Percentiles rank a stretch among this genome's conserved stretches.
phyloP scores from a whole-genome alignment of 257 asterid species.

The Leonotis leonurus region DNA sequence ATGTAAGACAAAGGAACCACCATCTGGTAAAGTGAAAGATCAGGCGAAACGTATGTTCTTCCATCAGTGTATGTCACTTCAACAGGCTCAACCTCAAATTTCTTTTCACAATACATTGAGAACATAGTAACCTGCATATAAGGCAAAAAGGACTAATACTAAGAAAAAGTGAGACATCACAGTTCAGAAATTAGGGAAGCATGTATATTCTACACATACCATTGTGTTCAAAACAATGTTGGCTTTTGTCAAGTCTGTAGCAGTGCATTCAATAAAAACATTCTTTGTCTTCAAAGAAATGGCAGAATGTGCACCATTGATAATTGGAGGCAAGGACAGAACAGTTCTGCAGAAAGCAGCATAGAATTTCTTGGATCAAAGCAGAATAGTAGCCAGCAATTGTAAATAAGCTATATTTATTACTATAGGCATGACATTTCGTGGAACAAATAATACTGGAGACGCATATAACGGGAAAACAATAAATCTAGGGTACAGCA shows the following conservation, averaged over 20 bases:
- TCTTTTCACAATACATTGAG: constrained; percentile 73
- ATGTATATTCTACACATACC: constrained; percentile 38
- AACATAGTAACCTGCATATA: constrained; percentile 88
- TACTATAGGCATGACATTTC: neutral
- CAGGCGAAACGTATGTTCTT: constrained; percentile 54
- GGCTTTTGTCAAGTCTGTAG: constrained; percentile 91
- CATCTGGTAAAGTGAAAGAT: constrained; percentile 65
- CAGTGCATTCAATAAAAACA: constrained; percentile 94
- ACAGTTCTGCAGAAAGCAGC: constrained; percentile 68
- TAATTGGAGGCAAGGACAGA: constrained; percentile 89
- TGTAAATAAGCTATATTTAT: neutral
- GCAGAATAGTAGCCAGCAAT: constrained; percentile 2
- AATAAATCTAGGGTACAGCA: constrained; percentile 5
- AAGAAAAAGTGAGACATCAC: neutral
- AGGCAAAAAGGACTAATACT: neutral
- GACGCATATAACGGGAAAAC: neutral
- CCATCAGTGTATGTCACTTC: constrained; percentile 68
- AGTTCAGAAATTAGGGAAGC: neutral
- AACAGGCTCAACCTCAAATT: constrained; percentile 86
- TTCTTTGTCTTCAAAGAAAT: constrained; percentile 74
- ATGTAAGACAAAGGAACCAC: constrained; percentile 67
- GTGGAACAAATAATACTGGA: too few relatives aligned
- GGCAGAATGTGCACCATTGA: constrained; percentile 97
- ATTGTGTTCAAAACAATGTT: constrained; percentile 82
- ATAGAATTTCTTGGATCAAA: neutral